Conservation (phyloP, 2,329 filamentous ascomycete genomes). For the Geosmithia putterillii region DNA sequence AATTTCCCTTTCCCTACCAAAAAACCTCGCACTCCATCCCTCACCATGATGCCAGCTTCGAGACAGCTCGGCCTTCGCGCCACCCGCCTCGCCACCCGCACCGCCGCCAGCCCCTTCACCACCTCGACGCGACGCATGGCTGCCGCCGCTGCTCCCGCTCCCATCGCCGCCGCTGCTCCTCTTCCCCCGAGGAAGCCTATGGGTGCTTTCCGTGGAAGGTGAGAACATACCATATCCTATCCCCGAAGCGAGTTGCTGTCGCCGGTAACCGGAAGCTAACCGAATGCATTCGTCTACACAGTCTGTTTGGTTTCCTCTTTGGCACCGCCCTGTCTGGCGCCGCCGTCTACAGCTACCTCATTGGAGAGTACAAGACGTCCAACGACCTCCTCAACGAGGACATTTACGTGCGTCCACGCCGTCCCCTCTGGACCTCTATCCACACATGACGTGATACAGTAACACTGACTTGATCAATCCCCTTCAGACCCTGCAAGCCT, state of each 20-base stretch:
- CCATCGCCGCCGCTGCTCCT: constrained; percentile 28
- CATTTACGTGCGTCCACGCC: constrained; percentile 86
- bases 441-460: not conserved
- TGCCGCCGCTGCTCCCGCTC: constrained; percentile 22
- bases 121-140: constrained; percentile 34
- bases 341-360: constrained; percentile 81
- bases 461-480: not conserved
- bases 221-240: constrained; percentile 15
- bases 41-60: constrained; percentile 28
- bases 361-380: constrained; percentile 86
- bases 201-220: constrained; percentile 51
- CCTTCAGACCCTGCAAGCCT: constrained; percentile 69
- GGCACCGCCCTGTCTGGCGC: constrained; percentile 69
- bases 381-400: constrained; percentile 92
- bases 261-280: not conserved
- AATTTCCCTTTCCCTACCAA: too few relatives aligned
- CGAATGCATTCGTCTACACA: constrained; percentile 20
- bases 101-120: constrained; percentile 40
- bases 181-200: constrained; percentile 46
- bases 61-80: constrained; percentile 28
- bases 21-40: too few relatives aligned
- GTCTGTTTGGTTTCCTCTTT: constrained; percentile 83
- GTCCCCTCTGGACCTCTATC: not conserved
- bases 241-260: not conserved
- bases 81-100: constrained; percentile 20